Evolutionary conservation across 352 stramenopile species (phyloP).

Genomic region (Phytophthora boehmeriae): DNA sequence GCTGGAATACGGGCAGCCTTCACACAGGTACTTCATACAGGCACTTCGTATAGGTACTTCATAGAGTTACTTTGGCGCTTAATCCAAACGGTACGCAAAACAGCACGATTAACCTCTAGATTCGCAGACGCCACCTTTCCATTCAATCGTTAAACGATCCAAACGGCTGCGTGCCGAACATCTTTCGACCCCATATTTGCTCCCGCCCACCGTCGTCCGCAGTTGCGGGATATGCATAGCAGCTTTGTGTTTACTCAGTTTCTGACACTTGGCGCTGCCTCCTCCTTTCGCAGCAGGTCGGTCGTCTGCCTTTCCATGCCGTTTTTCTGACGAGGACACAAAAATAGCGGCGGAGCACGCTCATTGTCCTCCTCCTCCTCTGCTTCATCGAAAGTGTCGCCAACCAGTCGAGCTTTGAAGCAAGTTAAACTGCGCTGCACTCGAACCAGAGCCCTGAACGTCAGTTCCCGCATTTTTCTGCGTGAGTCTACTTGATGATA

Average conservation of each 20-base stretch:
- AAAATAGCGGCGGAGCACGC: constrained; percentile 41
- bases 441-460: constrained; percentile 60
- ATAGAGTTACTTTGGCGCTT: too few relatives aligned
- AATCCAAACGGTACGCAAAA: too few relatives aligned
- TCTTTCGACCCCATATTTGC: constrained; percentile 62
- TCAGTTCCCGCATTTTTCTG: too few relatives aligned
- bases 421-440: constrained; percentile 54
- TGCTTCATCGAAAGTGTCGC: constrained; percentile 20
- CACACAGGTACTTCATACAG: too few relatives aligned
- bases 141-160: constrained; percentile 32
- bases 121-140: constrained; percentile 58
- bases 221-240: constrained; percentile 55
- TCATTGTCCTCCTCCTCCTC: constrained; percentile 63
- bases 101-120: constrained; percentile 71
- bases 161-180: constrained; percentile 53
- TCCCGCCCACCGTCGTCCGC: constrained; percentile 46
- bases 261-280: constrained; percentile 25
- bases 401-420: constrained; percentile 31
- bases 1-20: neutral
- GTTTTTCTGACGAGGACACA: constrained; percentile 26
- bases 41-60: too few relatives aligned
- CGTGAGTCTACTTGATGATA: too few relatives aligned
- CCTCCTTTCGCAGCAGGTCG: neutral
- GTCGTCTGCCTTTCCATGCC: constrained; percentile 6
- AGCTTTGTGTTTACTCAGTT: constrained; percentile 42